Evolutionary conservation across 1,284 basidiomycete species (phyloP), one percentile per base, ranked within the genome.

Genomic region (Malassezia psittaci): DNA sequence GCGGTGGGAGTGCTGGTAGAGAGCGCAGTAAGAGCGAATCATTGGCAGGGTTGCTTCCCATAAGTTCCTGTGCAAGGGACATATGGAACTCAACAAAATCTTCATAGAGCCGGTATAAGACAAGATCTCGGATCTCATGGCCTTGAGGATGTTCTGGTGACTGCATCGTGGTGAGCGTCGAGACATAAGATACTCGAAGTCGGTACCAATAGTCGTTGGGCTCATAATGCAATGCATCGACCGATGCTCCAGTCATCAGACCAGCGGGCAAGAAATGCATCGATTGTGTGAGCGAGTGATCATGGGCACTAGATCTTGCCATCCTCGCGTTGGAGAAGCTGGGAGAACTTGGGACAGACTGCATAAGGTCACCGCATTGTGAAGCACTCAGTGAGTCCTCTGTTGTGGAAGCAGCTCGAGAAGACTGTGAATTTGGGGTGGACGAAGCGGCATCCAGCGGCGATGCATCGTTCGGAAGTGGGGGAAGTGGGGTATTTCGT

Each of bases 11-110:
- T 37, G 12, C 7, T 5, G 52, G 33, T 2, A 44, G 36, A 96
- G 88, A 19, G 84, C 79, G 45, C 77, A 72, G 7, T 87, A 82
- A 5, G 90, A 93, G 0, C 91, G 93, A 11, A 91, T 91, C 90
- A 96, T 96, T 77, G 83, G 94, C 0, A 91, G 93, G 78, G 54
- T 93, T 86, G 36, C 91, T 82, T 24, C 81, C 79, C 15, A 76
- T 77, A 33, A 74, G 68, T 33, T 77, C 77, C 16, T 76, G 76
- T 1, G 74, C 68, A 36, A 99, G 81, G 9, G 82, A 80, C 52
- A 94, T 86, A 72, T 99, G 94, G 76, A 96, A 96, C 68, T 93
- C 89, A 78, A 93, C 94, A 76, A 99, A 99, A 76, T 99, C 91
- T 70, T 94, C 88, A 79, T 99, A 99, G 15, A 89, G 83, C 48